Conservation (phyloP, 352 stramenopile genomes). For the Pythium aristosporum region DNA sequence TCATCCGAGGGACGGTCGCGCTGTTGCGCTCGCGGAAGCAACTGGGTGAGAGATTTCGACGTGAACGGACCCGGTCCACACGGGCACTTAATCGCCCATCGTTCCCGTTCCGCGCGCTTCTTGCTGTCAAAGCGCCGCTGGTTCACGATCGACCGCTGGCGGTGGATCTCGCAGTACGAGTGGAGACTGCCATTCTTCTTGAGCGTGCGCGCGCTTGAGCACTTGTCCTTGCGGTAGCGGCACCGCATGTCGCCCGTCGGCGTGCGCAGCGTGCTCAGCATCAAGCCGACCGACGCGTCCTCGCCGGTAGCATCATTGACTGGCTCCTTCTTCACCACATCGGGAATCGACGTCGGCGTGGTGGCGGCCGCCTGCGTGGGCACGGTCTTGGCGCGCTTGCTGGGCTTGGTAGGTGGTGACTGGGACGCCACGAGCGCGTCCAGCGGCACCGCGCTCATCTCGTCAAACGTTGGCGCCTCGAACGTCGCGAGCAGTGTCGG, state of each 20-base stretch:
- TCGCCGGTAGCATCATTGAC: not conserved
- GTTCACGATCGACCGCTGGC: conserved; percentile 53
- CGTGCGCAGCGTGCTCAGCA: conserved; percentile 13
- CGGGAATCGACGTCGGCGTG: too few species aligned
- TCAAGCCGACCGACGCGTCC: conserved; percentile 2
- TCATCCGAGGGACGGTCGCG: not conserved
- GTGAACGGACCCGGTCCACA: not conserved
- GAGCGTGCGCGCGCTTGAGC: conserved; percentile 43
- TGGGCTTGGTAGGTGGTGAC: not conserved
- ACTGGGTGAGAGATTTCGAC: too few species aligned
- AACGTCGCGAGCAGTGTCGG: conserved; percentile 14
- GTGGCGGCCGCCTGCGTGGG: not conserved
- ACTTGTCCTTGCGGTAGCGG: conserved; percentile 50
- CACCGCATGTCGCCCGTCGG: conserved; percentile 29
- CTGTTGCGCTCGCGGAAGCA: too few species aligned
- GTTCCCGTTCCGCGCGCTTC: conserved; percentile 9
- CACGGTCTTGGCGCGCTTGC: not conserved
- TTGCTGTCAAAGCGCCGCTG: conserved; percentile 38
- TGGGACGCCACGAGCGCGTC: conserved; percentile 6
- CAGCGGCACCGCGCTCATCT: conserved; percentile 19
- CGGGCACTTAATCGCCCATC: not conserved
- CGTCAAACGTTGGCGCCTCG: conserved; percentile 26
- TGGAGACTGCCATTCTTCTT: conserved; percentile 71
- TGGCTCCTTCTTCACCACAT: not conserved
- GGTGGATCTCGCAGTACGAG: conserved; percentile 66